Base-by-base conservation (phyloP, 176 grass and related monocot genomes). In the Aegilops speltoides region DNA sequence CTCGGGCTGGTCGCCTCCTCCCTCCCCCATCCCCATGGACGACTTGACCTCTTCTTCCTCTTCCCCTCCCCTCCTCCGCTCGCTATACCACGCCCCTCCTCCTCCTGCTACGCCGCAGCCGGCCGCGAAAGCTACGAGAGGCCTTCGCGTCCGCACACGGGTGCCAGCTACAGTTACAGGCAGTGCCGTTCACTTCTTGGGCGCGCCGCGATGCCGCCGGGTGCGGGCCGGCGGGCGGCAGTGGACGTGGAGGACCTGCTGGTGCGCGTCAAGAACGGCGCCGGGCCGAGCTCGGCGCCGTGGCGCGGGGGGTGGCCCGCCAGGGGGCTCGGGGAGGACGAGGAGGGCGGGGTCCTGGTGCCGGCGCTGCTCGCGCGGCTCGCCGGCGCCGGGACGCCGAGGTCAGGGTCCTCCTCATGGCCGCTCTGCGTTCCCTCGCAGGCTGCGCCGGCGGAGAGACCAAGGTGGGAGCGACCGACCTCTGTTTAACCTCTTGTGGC, bases 221-320 rank as follows among this genome's bases (percentile, higher is more conserved):
- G 69, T 22, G 29, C 72, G 34, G 48, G 17, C 45, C 52, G 45
- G 41, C 50, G 71, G 13, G 34, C 45, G 54, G 43, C 43, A 25
- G 81, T 89, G 34, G 92, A 94, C 10, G 89, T 92, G 43, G 92
- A 94, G 89, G 89, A 92, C 79, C 79, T 94, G 5, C 48, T 92
- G 13, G 89, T 94, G 59, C 81, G 89, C 87, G 85, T 92, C 41
- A 92, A 94, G 90, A 94, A 70, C 46, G 89, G 87, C 34, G 16
- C 67, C 7, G 87, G 83, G 28, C 28, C 6, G 89, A 88, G 17
- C 90, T 91, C 63, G 78, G 48, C 82, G 71, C 15, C 29, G 86
- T 78, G 31, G 86, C 86, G 13, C 31, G 63, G 77, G 90, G 85
- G 86, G 78, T 91, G 31, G 86, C 78, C 3, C 64, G 4, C 10